Evolutionary conservation across 148 eudicot genomes (phyloP), one percentile per base, ranked within the genome.

Genomic region (Chenopodium suecicum): DNA sequence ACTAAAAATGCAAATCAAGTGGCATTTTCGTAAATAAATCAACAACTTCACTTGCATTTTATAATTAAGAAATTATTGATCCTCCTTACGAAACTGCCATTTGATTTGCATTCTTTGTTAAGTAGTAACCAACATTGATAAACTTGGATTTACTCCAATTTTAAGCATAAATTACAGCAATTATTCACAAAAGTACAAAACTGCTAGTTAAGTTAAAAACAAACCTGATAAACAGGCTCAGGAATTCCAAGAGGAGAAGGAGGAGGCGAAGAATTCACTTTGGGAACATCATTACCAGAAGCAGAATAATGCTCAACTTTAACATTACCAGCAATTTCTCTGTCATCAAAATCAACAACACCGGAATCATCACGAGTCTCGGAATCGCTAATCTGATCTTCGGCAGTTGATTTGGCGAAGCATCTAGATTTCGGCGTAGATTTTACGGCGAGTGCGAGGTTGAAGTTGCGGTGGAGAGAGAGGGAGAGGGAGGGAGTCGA

Each of bases 211-310:
- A 68, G 22, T 9, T 31, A 10, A 1, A 19, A 16, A 31, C 65
- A 50, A 64, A 95, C 99, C 99, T 93, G 95, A 64, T 95, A 94
- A 78, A 95, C 90, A 23, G 97, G 98, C 82, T 95, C 98, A 27
- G 97, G 99, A 83, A 94, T 92, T 56, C 98, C 95, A 7, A 92
- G 91, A 0, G 90, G 90, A 50, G 88, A 76, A 48, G 87, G 58
- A 31, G 87, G 73, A 14, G 86, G 67, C 70, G 34, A 4, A 34
- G 37, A 34, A 50, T 82, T 23, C 20, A 70, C 69, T 84, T 82
- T 87, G 46, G 81, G 63, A 68, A 83, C 48, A 76, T 75, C 81
- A 48, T 27, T 81, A 23, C 37, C 79, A 13, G 79, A 48, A 23
- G 25, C 79, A 13, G 79, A 48, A 72, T 48, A 76, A 14, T 27